Conservation (phyloP, 2,329 filamentous ascomycete genomes). For the Aspergillus ustus region DNA sequence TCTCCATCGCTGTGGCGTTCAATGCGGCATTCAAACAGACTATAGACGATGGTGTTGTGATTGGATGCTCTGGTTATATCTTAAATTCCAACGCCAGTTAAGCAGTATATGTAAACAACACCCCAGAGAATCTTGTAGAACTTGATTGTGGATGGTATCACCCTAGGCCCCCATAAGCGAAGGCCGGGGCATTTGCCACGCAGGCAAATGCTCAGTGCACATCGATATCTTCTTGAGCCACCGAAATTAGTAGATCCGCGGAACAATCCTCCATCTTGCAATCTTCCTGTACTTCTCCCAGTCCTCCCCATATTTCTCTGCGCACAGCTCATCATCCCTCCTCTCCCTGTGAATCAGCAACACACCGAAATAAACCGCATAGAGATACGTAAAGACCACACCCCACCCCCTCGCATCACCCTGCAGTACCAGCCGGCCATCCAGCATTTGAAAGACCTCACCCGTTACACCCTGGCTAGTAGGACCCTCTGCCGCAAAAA, state of each 20-base stretch:
- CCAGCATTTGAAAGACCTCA: constrained; percentile 54
- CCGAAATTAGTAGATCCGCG: neutral
- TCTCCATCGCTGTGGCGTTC: no score
- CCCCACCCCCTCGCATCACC: constrained; percentile 65
- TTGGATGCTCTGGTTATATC: no score
- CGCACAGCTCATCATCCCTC: constrained; percentile 85
- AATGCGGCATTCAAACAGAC: no score
- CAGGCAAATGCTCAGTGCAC: no score
- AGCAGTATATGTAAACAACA: no score
- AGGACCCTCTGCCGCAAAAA: constrained; percentile 45
- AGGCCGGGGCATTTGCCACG: no score
- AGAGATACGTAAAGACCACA: constrained; percentile 88
- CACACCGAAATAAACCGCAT: constrained; percentile 84
- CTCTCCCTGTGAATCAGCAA: constrained; percentile 81
- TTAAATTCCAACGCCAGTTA: no score
- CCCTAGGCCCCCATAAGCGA: no score
- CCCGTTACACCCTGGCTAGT: constrained; percentile 33
- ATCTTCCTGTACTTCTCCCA: constrained; percentile 76
- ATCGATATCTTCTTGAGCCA: no score
- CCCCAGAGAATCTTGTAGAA: no score
- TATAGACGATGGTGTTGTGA: no score
- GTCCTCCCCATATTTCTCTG: constrained; percentile 83
- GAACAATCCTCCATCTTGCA: constrained; percentile 7
- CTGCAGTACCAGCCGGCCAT: constrained; percentile 20
- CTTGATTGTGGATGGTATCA: no score